phyloP scores from a whole-genome alignment of 1,284 basidiomycete species.

The Earliella scabrosa region DNA sequence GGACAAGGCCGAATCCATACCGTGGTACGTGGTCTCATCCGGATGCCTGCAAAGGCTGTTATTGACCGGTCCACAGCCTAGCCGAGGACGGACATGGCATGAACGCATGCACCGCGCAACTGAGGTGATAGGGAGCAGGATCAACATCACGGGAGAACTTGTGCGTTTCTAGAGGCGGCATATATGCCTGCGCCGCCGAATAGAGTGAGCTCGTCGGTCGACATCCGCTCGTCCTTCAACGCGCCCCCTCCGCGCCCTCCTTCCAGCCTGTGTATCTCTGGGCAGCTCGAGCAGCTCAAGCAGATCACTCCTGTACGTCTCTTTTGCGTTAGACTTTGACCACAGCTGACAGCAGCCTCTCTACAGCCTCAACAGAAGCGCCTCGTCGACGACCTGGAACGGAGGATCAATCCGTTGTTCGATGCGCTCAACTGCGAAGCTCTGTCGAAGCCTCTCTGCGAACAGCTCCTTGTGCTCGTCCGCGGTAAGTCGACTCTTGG shows the following conservation, averaged over 20 bases:
- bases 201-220: not conserved
- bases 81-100: too few relatives aligned
- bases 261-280: not conserved
- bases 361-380: constrained; percentile 86
- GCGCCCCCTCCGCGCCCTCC: not conserved
- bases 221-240: not conserved
- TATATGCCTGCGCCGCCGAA: not conserved
- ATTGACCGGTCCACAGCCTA: too few relatives aligned
- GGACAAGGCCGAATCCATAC: not conserved
- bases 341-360: constrained; percentile 8
- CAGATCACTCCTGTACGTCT: constrained; percentile 69
- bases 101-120: not conserved
- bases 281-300: constrained; percentile 68
- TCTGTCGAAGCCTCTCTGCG: constrained; percentile 71
- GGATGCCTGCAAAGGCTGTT: too few relatives aligned
- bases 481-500: constrained; percentile 55
- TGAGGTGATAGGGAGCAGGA: not conserved
- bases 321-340: not conserved
- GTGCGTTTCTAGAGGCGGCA: not conserved
- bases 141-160: not conserved
- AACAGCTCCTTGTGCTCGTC: constrained; percentile 68
- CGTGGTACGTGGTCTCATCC: too few relatives aligned
- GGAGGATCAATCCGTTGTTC: constrained; percentile 86
- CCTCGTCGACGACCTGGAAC: constrained; percentile 87
- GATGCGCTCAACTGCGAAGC: constrained; percentile 93